Conservation (phyloP, 768 basidiomycete genomes). For the Ramaria sp. region DNA sequence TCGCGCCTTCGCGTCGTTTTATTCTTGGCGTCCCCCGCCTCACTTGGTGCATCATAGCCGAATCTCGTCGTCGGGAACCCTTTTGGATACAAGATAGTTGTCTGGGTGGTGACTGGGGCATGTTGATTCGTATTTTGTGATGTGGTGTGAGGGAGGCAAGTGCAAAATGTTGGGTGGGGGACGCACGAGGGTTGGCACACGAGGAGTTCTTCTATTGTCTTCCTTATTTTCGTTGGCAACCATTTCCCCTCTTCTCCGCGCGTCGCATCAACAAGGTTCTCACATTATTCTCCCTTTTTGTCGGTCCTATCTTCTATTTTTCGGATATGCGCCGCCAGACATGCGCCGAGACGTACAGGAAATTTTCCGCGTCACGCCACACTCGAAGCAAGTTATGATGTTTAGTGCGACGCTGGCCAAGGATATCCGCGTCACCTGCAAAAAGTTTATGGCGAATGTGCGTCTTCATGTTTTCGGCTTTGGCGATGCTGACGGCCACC, state of each 20-base stretch:
- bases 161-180: neutral
- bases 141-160: neutral
- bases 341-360: conserved; percentile 99
- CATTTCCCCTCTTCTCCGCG: conserved; percentile 10
- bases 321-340: conserved; percentile 73
- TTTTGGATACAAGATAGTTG: neutral
- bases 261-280: conserved; percentile 25
- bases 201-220: neutral
- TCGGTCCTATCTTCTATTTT: conserved; percentile 46
- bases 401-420: conserved; percentile 97
- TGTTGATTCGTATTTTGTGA: conserved; percentile 1
- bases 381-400: conserved; percentile 99
- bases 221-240: conserved; percentile 2
- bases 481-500: conserved; percentile 6
- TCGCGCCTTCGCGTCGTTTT: conserved; percentile 22
- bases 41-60: conserved; percentile 7
- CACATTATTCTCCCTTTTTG: conserved; percentile 39
- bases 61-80: conserved; percentile 1
- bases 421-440: conserved; percentile 95
- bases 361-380: conserved; percentile 97
- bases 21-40: conserved; percentile 14
- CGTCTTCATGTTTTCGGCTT: conserved; percentile 22
- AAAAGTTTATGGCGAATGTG: conserved; percentile 99
- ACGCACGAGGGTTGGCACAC: neutral
- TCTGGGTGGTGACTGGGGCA: neutral